Evolutionary conservation across 228 moss, liverwort and hornwort species (phyloP).

Genomic region (Sphagnum fallax): DNA sequence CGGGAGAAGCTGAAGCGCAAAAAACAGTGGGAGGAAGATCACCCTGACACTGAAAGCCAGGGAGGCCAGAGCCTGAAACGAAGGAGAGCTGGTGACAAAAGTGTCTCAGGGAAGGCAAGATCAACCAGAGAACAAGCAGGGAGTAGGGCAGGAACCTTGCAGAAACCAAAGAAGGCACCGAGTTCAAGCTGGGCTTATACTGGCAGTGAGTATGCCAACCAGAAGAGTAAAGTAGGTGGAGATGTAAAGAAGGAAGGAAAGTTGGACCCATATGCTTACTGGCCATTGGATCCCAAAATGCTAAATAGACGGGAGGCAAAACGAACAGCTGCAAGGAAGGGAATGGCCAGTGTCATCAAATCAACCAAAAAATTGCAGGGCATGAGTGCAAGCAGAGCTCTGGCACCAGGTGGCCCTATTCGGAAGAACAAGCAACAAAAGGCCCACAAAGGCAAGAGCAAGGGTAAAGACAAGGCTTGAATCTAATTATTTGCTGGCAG

Average conservation of each 20-base stretch:
- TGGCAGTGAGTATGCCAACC: conserved; percentile 87
- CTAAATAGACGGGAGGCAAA: conserved; percentile 73
- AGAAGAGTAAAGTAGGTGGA: conserved; percentile 71
- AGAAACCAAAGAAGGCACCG: conserved; percentile 45
- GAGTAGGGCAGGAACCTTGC: conserved; percentile 32
- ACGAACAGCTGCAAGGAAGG: conserved; percentile 68
- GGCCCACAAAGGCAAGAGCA: conserved; percentile 41
- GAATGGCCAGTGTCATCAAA: conserved; percentile 76
- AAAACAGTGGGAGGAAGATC: conserved; percentile 60
- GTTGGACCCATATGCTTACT: conserved; percentile 91
- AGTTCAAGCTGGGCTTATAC: conserved; percentile 78
- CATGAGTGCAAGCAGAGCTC: conserved; percentile 38
- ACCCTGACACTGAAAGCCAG: conserved; percentile 42
- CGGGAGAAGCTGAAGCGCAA: conserved; percentile 59
- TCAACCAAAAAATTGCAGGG: conserved; percentile 54
- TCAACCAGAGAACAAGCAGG: conserved; percentile 27
- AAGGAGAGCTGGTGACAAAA: conserved; percentile 17
- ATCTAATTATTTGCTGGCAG: too few species aligned
- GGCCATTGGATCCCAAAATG: conserved; percentile 89
- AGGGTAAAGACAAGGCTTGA: conserved; percentile 7
- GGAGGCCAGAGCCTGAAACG: conserved; percentile 36
- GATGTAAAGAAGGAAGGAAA: conserved; percentile 85
- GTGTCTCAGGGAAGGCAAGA: conserved; percentile 9
- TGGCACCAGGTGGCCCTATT: conserved; percentile 24
- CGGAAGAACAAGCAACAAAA: conserved; percentile 39